phyloP scores from a whole-genome alignment of 768 basidiomycete species.

The Kwoniella europaea region DNA sequence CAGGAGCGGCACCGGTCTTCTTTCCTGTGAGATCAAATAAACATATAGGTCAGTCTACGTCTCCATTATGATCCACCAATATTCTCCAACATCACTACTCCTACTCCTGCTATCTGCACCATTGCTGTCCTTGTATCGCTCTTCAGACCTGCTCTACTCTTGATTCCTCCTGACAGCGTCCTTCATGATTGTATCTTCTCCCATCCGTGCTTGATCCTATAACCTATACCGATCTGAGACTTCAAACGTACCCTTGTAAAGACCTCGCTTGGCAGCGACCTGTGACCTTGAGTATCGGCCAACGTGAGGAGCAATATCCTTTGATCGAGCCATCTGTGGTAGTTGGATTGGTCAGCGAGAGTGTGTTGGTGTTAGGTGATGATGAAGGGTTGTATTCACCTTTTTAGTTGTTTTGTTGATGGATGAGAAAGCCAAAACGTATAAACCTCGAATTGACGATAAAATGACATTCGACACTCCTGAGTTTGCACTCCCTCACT shows the following conservation, averaged over 20 bases:
- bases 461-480: too few species aligned
- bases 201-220: neutral
- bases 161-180: neutral
- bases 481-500: too few species aligned
- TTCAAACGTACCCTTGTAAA: constrained; percentile 71
- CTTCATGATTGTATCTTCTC: neutral
- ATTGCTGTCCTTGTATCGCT: too few species aligned
- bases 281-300: constrained; percentile 82
- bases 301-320: constrained; percentile 79
- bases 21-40: constrained; percentile 59
- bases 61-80: neutral
- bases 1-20: constrained; percentile 68
- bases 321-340: constrained; percentile 61
- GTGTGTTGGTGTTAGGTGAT: neutral
- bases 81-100: neutral
- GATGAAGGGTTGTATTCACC: constrained; percentile 11
- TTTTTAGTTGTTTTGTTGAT: constrained; percentile 26
- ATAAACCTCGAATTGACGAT: constrained; percentile 28
- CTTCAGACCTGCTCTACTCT: neutral
- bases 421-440: constrained; percentile 20
- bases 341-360: neutral
- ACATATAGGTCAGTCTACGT: constrained; percentile 5
- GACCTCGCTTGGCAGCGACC: constrained; percentile 77
- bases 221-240: neutral
- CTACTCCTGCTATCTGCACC: too few species aligned